Evolutionary conservation across 305 asterid genomes (phyloP), one percentile per base, ranked within the genome.

Genomic region (Fraxinus baroniana): DNA sequence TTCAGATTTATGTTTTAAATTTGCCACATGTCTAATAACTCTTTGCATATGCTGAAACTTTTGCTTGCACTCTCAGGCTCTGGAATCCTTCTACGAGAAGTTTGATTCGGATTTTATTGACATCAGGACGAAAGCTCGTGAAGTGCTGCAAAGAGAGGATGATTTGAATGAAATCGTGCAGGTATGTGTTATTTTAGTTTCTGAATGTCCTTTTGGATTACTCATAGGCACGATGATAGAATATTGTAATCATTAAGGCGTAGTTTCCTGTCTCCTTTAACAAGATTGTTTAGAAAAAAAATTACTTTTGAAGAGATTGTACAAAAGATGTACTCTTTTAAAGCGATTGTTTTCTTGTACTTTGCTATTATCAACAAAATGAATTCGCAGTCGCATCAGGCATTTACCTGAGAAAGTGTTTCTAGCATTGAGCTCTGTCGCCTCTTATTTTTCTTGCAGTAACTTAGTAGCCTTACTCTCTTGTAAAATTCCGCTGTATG

Each of bases 81-180:
- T 95, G 85, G 99, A 95, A 87, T 86, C 97, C 86, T 95, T 92
- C 80, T 95, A 95, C 76, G 99, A 95, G 88, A 95, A 94, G 91
- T 95, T 94, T 55, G 98, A 95, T 92, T 78, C 95, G 49, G 98
- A 95, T 88, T 95, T 95, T 85, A 95, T 95, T 78, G 89, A 91
- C 86, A 95, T 95, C 86, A 91, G 99, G 94, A 95, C 99, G 82
- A 94, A 90, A 87, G 99, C 99, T 64, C 99, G 99, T 88, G 98
- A 95, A 87, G 98, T 95, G 85, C 93, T 95, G 85, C 98, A 95
- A 85, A 92, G 98, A 87, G 98, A 94, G 85, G 98, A 95, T 87
- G 98, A 95, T 89, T 85, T 95, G 90, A 95, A 95, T 87, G 99
- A 95, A 91, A 95, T 95, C 80, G 99, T 95, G 81, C 99, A 95